Evolutionary conservation across 2,329 filamentous ascomycete species (phyloP), one percentile per base, ranked within the genome.

Genomic region (Colletotrichum nymphaeae): DNA sequence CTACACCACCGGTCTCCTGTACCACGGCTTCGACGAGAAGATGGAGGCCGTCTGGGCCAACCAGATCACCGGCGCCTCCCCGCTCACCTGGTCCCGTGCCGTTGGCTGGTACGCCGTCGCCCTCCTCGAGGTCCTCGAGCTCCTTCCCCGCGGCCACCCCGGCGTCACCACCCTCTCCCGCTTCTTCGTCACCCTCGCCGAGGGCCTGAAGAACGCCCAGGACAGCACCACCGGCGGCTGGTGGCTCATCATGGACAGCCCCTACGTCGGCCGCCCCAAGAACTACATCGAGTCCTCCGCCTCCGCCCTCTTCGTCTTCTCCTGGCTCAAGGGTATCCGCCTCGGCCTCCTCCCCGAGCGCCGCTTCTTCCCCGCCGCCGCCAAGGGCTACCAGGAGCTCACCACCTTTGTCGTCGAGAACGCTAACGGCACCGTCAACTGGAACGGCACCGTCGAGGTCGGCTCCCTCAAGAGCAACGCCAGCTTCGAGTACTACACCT

Each of bases 251-350:
- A 88, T 91, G 85, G 85, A 85, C 76, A 82, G 85, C 67, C 78
- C 83, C 42, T 86, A 87, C 69, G 83, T 85, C 0, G 86, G 84
- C 2, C 76, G 79, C 58, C 75, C 84, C 57, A 88, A 88, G 8
- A 92, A 92, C 79, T 92, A 89, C 79, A 87, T 92, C 58, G 88
- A 92, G 81, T 88, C 87, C 46, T 89, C 88, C 26, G 89, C 86
- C 14, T 88, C 87, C 2, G 89, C 88, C 3, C 89, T 92, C 86
- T 91, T 90, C 76, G 83, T 84, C 1, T 89, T 88, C 71, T 84
- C 87, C 1, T 79, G 89, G 74, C 79, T 90, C 59, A 74, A 74
- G 63, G 71, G 71, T 49, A 73, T 70, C 56, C 70, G 70, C 49
- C 67, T 73, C 35, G 72, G 72, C 58, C 72, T 86, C 0, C 81